Base-by-base conservation (phyloP, 768 basidiomycete genomes). In the Russula compacta region DNA sequence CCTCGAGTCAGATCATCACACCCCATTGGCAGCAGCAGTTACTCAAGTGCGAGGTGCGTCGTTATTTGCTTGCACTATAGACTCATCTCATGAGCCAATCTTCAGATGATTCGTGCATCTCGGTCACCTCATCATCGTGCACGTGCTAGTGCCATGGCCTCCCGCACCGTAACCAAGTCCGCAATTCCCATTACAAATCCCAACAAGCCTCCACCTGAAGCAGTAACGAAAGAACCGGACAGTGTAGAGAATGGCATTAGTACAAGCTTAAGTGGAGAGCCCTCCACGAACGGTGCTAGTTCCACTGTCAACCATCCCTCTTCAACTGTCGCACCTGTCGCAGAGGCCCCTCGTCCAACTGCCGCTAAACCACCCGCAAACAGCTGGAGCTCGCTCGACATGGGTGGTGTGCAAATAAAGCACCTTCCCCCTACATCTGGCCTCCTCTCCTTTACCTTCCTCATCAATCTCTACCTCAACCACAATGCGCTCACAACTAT, bases 341-440 rank as follows among this genome's bases (percentile, higher is more conserved):
- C 83, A 33, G 83, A 85, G 70, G 80, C 81, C 21, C 81, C 84
- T 47, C 81, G 86, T 68, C 83, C 83, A 24, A 83, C 83, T 5
- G 79, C 81, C 47, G 76, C 77, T 44, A 81, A 82, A 64, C 83
- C 86, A 7, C 84, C 88, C 50, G 81, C 83, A 70, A 89, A 84
- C 73, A 83, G 82, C 11, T 99, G 95, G 95, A 87, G 76, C 33
- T 90, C 91, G 19, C 77, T 99, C 51, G 97, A 99, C 74, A 92
- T 99, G 85, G 95, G 97, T 56, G 97, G 97, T 15, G 86, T 97
- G 66, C 83, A 84, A 65, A 84, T 99, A 70, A 95, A 95, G 79
- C 92, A 88, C 66, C 79, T 99, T 53, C 90, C 95, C 39, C 75
- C 84, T 6, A 79, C 75, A 7, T 88, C 86, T 49, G 86, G 85